Percentiles rank a stretch among this genome's conserved stretches.
phyloP scores from a whole-genome alignment of 202 grass and related monocot species.

The Carex sylvatica region DNA sequence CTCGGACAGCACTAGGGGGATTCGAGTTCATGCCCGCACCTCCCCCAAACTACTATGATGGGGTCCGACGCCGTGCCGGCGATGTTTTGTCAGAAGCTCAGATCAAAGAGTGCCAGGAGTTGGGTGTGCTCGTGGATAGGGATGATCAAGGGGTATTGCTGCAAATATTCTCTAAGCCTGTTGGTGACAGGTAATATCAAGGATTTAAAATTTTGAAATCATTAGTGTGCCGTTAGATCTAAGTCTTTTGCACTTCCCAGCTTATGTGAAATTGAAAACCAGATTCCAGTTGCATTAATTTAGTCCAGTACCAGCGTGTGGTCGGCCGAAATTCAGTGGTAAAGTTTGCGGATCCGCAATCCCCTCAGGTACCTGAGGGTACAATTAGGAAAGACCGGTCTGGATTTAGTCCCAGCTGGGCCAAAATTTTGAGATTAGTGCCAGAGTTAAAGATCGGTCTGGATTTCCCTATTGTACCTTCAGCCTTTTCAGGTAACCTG shows the following conservation, averaged over 20 bases:
- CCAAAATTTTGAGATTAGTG: too few relatives aligned
- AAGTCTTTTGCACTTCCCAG: not conserved
- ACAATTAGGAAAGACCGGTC: too few relatives aligned
- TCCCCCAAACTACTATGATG: constrained; percentile 59
- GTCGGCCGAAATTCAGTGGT: not conserved
- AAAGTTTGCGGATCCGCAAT: too few relatives aligned
- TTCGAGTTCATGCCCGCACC: constrained; percentile 74
- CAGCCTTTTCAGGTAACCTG: too few relatives aligned
- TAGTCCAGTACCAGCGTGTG: not conserved
- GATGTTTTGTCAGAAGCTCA: constrained; percentile 74
- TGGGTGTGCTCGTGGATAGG: constrained; percentile 82
- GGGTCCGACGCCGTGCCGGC: constrained; percentile 57
- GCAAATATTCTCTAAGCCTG: constrained; percentile 91
- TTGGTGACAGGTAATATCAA: constrained; percentile 76
- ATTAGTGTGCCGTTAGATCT: not conserved
- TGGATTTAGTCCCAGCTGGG: too few relatives aligned
- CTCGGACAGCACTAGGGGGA: constrained; percentile 56
- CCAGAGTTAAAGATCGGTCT: too few relatives aligned
- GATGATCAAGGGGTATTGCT: constrained; percentile 89
- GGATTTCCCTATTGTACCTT: too few relatives aligned
- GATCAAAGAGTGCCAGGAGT: constrained; percentile 82
- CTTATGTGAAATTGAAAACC: not conserved
- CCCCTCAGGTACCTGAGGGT: too few relatives aligned
- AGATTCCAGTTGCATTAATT: not conserved
- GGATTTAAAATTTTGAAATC: not conserved